Conservation (phyloP, 345 rosid genomes). For the Cardamine occulta region DNA sequence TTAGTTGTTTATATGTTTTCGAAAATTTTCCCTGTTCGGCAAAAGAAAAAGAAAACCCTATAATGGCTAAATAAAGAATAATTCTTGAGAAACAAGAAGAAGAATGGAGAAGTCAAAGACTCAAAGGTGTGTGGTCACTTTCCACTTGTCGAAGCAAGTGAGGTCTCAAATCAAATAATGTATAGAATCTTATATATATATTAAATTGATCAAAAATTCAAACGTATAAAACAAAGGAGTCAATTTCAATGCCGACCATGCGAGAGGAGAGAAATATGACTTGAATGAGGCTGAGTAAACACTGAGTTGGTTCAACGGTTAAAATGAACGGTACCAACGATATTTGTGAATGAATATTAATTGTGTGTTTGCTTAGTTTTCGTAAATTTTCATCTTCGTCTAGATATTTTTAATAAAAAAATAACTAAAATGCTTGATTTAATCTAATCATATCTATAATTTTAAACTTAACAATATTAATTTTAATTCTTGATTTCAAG, state of each 20-base stretch:
- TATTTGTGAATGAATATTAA: too few relatives aligned
- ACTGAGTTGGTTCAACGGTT: slow-evolving; percentile 20
- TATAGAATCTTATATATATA: background rate
- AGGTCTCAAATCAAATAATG: slow-evolving; percentile 11
- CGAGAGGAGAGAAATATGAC: background rate
- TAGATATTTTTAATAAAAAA: too few relatives aligned
- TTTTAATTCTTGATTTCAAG: too few relatives aligned
- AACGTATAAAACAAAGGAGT: background rate
- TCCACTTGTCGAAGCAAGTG: slow-evolving; percentile 31
- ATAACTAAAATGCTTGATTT: too few relatives aligned
- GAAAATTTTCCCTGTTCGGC: too few relatives aligned
- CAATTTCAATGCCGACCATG: slow-evolving; percentile 39
- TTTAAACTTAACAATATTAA: too few relatives aligned
- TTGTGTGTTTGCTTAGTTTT: too few relatives aligned
- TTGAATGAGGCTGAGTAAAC: background rate
- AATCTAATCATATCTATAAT: too few relatives aligned
- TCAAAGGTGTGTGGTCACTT: slow-evolving; percentile 24
- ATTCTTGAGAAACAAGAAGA: slow-evolving; percentile 2
- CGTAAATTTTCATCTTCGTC: too few relatives aligned
- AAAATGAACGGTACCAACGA: too few relatives aligned
- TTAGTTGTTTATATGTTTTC: too few relatives aligned
- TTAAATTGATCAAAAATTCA: background rate
- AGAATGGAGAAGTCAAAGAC: slow-evolving; percentile 21
- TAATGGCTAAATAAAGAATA: background rate
- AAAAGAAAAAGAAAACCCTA: too few relatives aligned